phyloP scores from a whole-genome alignment of 202 grass and related monocot species.

The Hordeum pubiflorum region DNA sequence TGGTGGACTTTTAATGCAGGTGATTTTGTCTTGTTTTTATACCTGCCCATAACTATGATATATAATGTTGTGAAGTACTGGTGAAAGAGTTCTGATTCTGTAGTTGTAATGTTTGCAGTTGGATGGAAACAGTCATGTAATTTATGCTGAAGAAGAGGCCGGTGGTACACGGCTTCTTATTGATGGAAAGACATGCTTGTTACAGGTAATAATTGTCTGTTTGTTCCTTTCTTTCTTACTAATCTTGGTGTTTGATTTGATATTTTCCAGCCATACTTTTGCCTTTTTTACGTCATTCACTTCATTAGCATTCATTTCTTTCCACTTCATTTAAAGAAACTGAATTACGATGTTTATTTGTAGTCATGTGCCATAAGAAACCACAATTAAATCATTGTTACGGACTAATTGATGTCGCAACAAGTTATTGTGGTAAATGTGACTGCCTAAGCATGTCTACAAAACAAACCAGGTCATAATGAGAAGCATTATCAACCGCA shows the following conservation, averaged over 20 bases:
- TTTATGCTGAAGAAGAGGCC: slow-evolving; percentile 83
- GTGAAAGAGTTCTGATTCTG: slow-evolving; percentile 17
- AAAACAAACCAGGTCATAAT: not conserved
- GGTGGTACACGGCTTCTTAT: slow-evolving; percentile 75
- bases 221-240: not conserved
- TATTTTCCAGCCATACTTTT: not conserved
- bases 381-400: not conserved
- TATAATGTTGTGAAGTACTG: slow-evolving; percentile 1
- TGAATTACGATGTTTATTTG: too few species aligned
- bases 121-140: slow-evolving; percentile 78
- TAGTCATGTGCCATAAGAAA: too few species aligned
- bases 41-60: not conserved
- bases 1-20: slow-evolving; percentile 82
- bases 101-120: slow-evolving; percentile 38
- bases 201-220: slow-evolving; percentile 39
- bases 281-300: slow-evolving; percentile 7
- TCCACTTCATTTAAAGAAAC: not conserved
- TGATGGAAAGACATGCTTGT: slow-evolving; percentile 72
- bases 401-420: not conserved
- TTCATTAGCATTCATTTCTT: not conserved
- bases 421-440: not conserved
- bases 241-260: not conserved
- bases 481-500: not conserved
- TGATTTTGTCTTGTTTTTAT: slow-evolving; percentile 22
- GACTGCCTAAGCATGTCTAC: not conserved